Base-by-base conservation (phyloP, 305 asterid species). In the Vinca major region DNA sequence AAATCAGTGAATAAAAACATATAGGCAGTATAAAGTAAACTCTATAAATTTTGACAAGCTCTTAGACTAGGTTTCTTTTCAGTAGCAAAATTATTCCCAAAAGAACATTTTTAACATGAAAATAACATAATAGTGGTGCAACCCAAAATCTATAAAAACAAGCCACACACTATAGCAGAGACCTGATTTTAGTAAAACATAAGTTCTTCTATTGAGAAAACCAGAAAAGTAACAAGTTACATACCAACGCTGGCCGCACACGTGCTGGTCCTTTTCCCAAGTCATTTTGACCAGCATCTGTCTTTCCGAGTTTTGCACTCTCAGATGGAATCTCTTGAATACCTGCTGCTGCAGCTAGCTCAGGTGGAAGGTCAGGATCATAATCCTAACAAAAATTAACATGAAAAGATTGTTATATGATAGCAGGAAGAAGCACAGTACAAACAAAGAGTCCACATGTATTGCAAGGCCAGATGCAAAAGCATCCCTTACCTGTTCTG, bases 321-420 rank as follows among this genome's bases (percentile, higher is more conserved):
- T 85, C 96, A 56, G 91, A 75, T 64, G 85, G 77, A 80, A 73
- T 63, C 62, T 87, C 96, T 68, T 85, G 95, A 73, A 79, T 79
- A 51, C 91, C 96, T 60, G 89, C 92, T 61, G 91, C 97, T 54
- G 96, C 96, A 52, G 97, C 99, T 54, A 94, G 98, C 87, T 94
- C 99, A n/a, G 98, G 99, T 16, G 99, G 99, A 74, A 94, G 96
- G 80, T 91, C 99, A 10, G 96, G 98, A 85, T 94, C 97, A 80
- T 85, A 89, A 71, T 88, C 99, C 96, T 94, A 70, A 78, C 71
- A 66, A 51, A 57, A 76, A 44, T 54, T 44, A 71, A 69, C 49
- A 58, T 16, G 9, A 53, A 11, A 65, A 33, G 43, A 55, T 16
- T 17, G 21, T 36, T 57, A 56, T 39, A 41, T 55, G 54, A 44